These are phyloP conservation scores for Trypanosoma vivax DNA, from an alignment of 208 protist species.

Conservation along the genomic window DNA sequence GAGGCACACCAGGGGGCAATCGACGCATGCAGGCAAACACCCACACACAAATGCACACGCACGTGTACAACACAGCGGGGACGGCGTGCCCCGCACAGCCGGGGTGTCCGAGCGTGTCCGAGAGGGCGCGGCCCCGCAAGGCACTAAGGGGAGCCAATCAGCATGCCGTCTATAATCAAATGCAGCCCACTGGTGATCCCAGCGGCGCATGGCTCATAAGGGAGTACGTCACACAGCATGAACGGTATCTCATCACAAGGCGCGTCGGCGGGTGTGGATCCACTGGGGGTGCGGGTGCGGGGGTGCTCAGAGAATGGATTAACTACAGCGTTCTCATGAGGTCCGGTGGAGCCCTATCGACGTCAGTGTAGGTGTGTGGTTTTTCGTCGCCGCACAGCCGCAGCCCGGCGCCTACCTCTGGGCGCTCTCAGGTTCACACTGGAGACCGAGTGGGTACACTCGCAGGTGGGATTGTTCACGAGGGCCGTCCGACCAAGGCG, in stretches of 20 bases:
- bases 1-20: too few species aligned
- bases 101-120: too few species aligned
- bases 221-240: constrained; percentile 22
- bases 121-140: too few species aligned
- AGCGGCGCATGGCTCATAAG: constrained; percentile 12
- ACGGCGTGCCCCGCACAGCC: too few species aligned
- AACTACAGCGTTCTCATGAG: constrained; percentile 3
- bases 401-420: constrained; percentile 14
- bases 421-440: constrained; percentile 52
- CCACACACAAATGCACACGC: too few species aligned
- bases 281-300: neutral
- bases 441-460: constrained; percentile 49
- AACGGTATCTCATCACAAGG: constrained; percentile 8
- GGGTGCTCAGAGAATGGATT: constrained; percentile 14
- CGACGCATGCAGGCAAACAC: too few species aligned
- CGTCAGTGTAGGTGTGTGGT: constrained; percentile 1
- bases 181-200: neutral
- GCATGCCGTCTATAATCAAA: constrained; percentile 22
- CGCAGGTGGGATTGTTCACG: constrained; percentile 58
- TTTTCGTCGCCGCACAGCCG: neutral
- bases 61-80: too few species aligned
- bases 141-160: too few species aligned
- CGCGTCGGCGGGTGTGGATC: neutral
- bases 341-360: neutral
- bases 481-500: constrained; percentile 14